Evolutionary conservation across 352 stramenopile genomes (phyloP), one percentile per base, ranked within the genome.

Genomic region (Pilasporangium apinafurcum): DNA sequence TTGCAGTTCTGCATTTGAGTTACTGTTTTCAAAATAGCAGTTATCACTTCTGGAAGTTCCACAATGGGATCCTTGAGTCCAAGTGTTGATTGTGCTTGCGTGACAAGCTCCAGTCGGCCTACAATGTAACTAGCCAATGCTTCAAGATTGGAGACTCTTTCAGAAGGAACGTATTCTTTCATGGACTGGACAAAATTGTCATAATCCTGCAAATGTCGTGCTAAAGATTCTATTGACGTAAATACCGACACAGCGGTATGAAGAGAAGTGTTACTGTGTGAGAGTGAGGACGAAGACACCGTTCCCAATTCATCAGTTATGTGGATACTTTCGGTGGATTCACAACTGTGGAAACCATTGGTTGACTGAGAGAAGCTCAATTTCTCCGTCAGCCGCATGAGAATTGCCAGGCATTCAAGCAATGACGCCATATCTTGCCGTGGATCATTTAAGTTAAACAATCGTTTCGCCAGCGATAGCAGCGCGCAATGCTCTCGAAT

Each of bases 141-240:
- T 37, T 84, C 64, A 8, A 78, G 48, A 20, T 62, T 62, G 18
- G n/a, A 9, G 41, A 57, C 26, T 53, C 48, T 22, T 47, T 41
- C 18, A 49, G 43, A 30, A 5, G 25, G 29, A 17, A 35, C 26
- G 36, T 50, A 42, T n/a, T 55, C 20, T 34, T 53, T 49, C 22
- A 81, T 44, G 4, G 72, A 58, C 16, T 62, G 32, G 4, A 83
- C 25, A 21, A 86, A 67, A 14, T 59, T 62, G 38, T 83, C 62
- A 29, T 87, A 85, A 42, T 85, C 75, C 38, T 85, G 75, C 1
- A 87, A 48, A 27, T 83, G 65, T 0, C 61, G 59, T 5, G 68
- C 71, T 5, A 79, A 65, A 5, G 75, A 64, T 43, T 78, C 68
- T 22, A 87, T 66, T 2, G 56, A 71, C 5, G 52, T 41, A 22